Evolutionary conservation across 345 rosid species (phyloP).

Genomic region (Brassica carinata): DNA sequence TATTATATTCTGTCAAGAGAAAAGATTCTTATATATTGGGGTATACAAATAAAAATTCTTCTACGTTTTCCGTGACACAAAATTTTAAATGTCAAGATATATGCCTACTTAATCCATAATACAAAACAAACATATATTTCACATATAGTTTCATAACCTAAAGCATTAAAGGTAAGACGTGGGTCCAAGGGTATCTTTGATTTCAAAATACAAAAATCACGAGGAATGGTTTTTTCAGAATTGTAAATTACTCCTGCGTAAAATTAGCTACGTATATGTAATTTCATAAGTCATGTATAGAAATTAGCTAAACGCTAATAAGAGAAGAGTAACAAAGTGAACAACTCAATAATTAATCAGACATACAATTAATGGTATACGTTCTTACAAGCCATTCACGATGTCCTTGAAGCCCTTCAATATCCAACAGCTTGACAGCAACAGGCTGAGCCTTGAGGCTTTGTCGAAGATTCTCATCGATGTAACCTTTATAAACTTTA

Average conservation of each 20-base stretch:
- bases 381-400: slow-evolving; percentile 91
- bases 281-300: too few species aligned
- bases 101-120: slow-evolving; percentile 21
- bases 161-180: too few species aligned
- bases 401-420: slow-evolving; percentile 95
- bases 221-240: too few species aligned
- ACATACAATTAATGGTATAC: slow-evolving; percentile 2
- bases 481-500: slow-evolving; percentile 1
- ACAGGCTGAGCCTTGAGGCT: slow-evolving; percentile 90
- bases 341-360: not conserved
- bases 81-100: slow-evolving; percentile 16
- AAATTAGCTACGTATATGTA: too few species aligned
- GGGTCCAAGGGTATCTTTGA: too few species aligned
- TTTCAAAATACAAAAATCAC: too few species aligned
- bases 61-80: slow-evolving; percentile 28
- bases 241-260: too few species aligned
- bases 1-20: slow-evolving; percentile 9
- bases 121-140: not conserved
- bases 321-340: not conserved
- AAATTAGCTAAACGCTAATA: not conserved
- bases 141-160: too few species aligned
- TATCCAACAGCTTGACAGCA: slow-evolving; percentile 93
- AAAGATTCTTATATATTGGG: slow-evolving; percentile 1
- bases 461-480: slow-evolving; percentile 71
- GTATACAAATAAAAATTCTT: too few species aligned